Base-by-base conservation (phyloP, 1,139 yeast genomes). In the Zygoascus meyerae region DNA sequence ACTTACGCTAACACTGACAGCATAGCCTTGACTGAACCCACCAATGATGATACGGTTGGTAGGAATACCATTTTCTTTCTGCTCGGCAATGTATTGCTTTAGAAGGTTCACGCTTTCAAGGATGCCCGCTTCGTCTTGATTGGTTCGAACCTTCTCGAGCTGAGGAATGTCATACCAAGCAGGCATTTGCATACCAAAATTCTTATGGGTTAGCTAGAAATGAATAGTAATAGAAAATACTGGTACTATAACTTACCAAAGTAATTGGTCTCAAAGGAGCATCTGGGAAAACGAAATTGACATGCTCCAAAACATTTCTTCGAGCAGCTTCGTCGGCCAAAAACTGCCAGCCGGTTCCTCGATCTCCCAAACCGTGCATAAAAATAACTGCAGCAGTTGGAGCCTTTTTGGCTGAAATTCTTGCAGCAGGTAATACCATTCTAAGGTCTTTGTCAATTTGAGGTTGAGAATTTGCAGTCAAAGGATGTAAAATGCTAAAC, bases 11-110 rank as follows among this genome's bases (percentile, higher is more conserved):
- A 86, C 68, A 1, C 95, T 69, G 10, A 90, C 55, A 1, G 95
- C 92, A 43, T 89, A 95, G 50, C 98, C 98, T 67, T 92, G 98
- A 6, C 95, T 83, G 62, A 92, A 92, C 1, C 98, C 98, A 32
- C 97, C 97, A 52, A 92, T 70, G 12, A 92, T 72, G 44, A 92
- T 83, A 46, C 83, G 77, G 34, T 83, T 81, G 0, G 89, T 69
- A 1, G 82, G 77, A 34, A 90, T 76, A 2, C 94, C 85, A 5
- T 63, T 63, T 6, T 74, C 76, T 12, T 79, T 71, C 62, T 87
- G 90, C 52, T 82, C 83, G 18, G 75, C 68, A 43, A 92, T 74
- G 49, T 81, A 69, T 1, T 61, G 61, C 51, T 78, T 74, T 40
- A 89, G 69, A 1, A 68, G 59, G 1, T 74, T 75, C 42, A 83